phyloP scores from a whole-genome alignment of 257 asterid genomes.

The Salvia splendens region DNA sequence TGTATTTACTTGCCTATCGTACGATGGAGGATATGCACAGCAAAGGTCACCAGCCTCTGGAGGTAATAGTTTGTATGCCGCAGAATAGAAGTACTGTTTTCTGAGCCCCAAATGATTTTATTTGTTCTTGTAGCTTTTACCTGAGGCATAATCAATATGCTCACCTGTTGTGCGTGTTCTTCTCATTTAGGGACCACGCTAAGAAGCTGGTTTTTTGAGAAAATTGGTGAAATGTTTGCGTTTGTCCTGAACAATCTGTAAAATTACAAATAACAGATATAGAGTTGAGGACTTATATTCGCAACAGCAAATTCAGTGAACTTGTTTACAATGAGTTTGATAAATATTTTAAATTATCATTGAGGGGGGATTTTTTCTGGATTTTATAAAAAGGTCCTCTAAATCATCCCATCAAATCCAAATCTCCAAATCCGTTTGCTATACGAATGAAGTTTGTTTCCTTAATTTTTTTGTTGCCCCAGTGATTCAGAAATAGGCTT shows the following conservation, averaged over 20 bases:
- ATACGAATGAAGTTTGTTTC: conserved; percentile 5
- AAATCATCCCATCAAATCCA: conserved; percentile 3
- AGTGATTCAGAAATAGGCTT: not conserved
- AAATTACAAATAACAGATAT: not conserved
- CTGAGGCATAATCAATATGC: conserved; percentile 20
- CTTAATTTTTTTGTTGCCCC: conserved; percentile 13
- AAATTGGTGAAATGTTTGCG: not conserved
- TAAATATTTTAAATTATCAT: not conserved
- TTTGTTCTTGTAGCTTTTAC: conserved; percentile 16
- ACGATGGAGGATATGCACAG: conserved; percentile 90
- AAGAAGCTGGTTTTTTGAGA: not conserved
- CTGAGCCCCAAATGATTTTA: conserved; percentile 16
- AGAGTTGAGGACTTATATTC: not conserved
- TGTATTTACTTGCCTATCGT: conserved; percentile 78
- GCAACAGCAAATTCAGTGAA: not conserved
- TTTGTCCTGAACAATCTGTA: conserved; percentile 1
- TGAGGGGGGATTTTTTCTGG: not conserved
- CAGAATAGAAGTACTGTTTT: not conserved
- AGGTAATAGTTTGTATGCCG: conserved; percentile 53
- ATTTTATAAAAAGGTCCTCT: conserved; percentile 3
- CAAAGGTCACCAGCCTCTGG: conserved; percentile 83
- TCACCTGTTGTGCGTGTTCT: conserved; percentile 10
- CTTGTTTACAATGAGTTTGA: conserved; percentile 15
- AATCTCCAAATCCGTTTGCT: conserved; percentile 1
- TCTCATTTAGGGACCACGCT: conserved; percentile 2